These are phyloP conservation scores for Pinus tabuliformis DNA, from an alignment of 75 land plant genomes.

Conservation along the genomic window DNA sequence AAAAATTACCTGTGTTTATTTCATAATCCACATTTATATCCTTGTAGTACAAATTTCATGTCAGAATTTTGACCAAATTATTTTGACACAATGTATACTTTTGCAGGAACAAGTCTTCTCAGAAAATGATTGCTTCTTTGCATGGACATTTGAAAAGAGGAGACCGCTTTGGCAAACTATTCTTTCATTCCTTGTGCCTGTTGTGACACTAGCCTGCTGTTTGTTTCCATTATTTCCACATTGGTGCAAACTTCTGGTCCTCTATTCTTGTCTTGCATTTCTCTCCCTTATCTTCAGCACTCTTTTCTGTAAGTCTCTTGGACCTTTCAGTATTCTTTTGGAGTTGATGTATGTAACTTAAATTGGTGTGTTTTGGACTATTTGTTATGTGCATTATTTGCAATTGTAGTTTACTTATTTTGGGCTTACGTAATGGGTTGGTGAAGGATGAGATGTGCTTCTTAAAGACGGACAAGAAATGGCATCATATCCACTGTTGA, in stretches of 20 bases:
- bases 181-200: conserved; percentile 88
- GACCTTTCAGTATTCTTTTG: background rate
- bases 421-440: background rate
- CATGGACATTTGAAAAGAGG: conserved; percentile 91
- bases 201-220: conserved; percentile 92
- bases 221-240: conserved; percentile 97
- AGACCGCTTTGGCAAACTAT: conserved; percentile 93
- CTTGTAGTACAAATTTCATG: background rate
- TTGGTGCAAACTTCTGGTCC: conserved; percentile 83
- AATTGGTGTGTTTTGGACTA: background rate
- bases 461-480: background rate
- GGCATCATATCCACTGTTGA: background rate
- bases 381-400: background rate
- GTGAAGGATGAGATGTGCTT: background rate
- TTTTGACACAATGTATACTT: conserved; percentile 4
- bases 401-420: background rate
- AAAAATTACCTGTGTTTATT: background rate
- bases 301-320: conserved; percentile 67
- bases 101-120: conserved; percentile 91
- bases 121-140: conserved; percentile 90
- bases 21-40: background rate
- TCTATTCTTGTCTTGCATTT: conserved; percentile 81
- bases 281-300: conserved; percentile 68
- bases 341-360: background rate
- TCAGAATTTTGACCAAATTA: background rate